Conservation (phyloP, 306 rosid species). For the Gynostemma pentaphyllum region DNA sequence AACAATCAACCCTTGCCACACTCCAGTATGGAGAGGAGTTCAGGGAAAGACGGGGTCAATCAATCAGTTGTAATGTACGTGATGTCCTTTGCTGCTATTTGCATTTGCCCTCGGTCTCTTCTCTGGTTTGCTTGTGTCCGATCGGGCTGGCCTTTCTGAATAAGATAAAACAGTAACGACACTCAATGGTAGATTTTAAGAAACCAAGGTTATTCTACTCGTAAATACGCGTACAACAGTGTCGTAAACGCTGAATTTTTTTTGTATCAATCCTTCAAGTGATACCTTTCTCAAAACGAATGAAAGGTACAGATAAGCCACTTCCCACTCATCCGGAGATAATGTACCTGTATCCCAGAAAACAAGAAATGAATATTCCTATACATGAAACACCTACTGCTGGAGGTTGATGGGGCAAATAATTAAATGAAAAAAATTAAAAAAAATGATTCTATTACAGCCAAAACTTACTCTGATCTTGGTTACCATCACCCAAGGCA, state of each 20-base stretch:
- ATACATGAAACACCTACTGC: background rate
- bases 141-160: constrained; percentile 71
- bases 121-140: constrained; percentile 24
- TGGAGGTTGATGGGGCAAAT: background rate
- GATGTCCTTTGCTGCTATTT: constrained; percentile 59
- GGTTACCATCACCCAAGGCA: constrained; percentile 95
- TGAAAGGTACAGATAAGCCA: constrained; percentile 47
- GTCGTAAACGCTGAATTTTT: background rate
- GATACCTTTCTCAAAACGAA: constrained; percentile 49
- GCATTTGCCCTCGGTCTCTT: constrained; percentile 56
- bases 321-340: constrained; percentile 66
- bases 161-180: constrained; percentile 5
- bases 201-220: background rate
- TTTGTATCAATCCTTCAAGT: background rate
- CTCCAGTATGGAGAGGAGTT: background rate
- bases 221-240: background rate
- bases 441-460: too few relatives aligned
- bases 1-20: background rate
- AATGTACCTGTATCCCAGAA: constrained; percentile 35
- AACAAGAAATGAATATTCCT: background rate
- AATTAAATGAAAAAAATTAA: too few relatives aligned
- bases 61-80: constrained; percentile 23
- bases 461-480: constrained; percentile 52
- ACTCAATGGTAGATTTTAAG: background rate
- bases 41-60: background rate